Conservation (phyloP, 1,139 yeast genomes). For the Yamadazyma triangularis region DNA sequence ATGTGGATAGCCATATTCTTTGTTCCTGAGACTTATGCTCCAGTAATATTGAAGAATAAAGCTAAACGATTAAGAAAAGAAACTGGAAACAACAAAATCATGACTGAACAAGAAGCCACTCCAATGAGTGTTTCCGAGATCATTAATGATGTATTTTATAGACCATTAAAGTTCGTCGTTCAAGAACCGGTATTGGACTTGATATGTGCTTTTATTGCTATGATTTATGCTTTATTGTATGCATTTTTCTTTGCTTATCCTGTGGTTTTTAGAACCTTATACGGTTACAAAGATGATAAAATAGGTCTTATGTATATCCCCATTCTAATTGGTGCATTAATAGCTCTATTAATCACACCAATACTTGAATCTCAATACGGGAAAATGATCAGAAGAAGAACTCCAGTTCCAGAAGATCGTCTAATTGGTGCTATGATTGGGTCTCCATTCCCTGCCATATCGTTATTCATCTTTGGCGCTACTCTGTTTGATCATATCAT, state of each 20-base stretch:
- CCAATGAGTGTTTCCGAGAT: constrained; percentile 65
- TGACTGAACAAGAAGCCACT: constrained; percentile 88
- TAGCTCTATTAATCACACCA: constrained; percentile 72
- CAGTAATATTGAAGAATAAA: constrained; percentile 70
- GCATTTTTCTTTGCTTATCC: constrained; percentile 93
- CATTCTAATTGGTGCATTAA: constrained; percentile 75
- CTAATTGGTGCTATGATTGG: constrained; percentile 87
- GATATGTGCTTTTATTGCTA: constrained; percentile 79
- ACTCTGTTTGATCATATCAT: constrained; percentile 74
- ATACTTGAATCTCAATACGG: constrained; percentile 60
- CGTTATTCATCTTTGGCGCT: constrained; percentile 85
- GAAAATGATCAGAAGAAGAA: constrained; percentile 48
- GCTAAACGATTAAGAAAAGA: constrained; percentile 70
- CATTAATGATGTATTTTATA: constrained; percentile 58
- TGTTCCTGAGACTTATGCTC: constrained; percentile 90
- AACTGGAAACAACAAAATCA: constrained; percentile 75
- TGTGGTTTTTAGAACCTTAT: constrained; percentile 62
- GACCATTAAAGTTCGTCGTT: constrained; percentile 70
- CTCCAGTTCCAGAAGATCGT: constrained; percentile 83
- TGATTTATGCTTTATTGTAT: constrained; percentile 80
- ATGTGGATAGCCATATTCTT: constrained; percentile 62
- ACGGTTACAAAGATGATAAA: constrained; percentile 62
- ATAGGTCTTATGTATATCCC: constrained; percentile 87
- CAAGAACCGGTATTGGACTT: constrained; percentile 83
- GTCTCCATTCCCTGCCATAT: constrained; percentile 83